Percentiles rank a stretch among this genome's conserved stretches.
phyloP scores from a whole-genome alignment of 257 asterid species.

The Gardenia jasminoides region DNA sequence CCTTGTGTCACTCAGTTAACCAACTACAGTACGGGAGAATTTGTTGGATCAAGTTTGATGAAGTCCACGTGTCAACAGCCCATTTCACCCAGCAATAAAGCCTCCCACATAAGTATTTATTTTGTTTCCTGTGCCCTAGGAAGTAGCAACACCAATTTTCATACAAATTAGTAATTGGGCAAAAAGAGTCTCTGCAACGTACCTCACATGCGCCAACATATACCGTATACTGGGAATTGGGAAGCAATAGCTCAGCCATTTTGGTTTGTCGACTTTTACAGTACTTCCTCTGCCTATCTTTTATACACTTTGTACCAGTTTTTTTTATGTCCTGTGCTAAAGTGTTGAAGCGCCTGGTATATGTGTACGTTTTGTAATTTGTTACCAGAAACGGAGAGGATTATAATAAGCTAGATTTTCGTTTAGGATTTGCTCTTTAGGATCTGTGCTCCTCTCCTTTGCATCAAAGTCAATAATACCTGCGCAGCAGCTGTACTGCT shows the following conservation, averaged over 20 bases:
- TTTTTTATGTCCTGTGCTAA: background rate
- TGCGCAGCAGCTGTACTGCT: no score
- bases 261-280: background rate
- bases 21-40: slow-evolving; percentile 3
- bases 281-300: no score
- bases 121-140: background rate
- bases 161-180: no score
- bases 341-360: background rate
- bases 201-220: no score
- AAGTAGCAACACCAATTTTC: background rate
- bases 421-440: no score
- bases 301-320: background rate
- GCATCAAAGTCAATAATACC: no score
- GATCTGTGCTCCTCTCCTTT: no score
- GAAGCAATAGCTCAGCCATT: background rate
- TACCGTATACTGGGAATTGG: no score
- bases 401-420: no score
- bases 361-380: background rate
- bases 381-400: no score
- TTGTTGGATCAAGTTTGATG: background rate
- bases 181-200: no score
- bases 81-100: background rate
- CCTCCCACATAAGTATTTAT: background rate
- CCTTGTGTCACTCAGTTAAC: slow-evolving; percentile 10
- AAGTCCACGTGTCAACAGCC: slow-evolving; percentile 11